These are phyloP conservation scores for Wickerhamiella kurtzmanii DNA, from an alignment of 805 yeast genomes.

Conservation along the genomic window DNA sequence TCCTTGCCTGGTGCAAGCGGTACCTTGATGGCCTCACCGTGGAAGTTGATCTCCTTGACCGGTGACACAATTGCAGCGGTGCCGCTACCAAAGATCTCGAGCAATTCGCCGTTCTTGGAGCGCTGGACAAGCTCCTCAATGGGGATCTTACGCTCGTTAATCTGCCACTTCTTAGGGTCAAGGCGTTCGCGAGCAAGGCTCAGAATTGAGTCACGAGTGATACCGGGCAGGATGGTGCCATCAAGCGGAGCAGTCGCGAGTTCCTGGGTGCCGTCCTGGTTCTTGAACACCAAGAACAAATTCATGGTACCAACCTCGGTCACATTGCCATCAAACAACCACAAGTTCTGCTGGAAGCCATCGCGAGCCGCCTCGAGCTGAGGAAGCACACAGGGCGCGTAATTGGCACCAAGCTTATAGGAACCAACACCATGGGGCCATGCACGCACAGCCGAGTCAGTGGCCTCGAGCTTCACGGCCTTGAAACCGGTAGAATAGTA, in stretches of 20 bases:
- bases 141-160: slow-evolving; percentile 72
- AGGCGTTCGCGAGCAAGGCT: slow-evolving; percentile 64
- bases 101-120: slow-evolving; percentile 65
- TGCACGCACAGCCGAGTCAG: slow-evolving; percentile 91
- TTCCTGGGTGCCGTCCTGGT: slow-evolving; percentile 72
- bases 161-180: slow-evolving; percentile 62
- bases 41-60: slow-evolving; percentile 73
- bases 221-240: slow-evolving; percentile 95
- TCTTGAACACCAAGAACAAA: slow-evolving; percentile 73
- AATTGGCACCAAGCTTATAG: slow-evolving; percentile 92
- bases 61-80: slow-evolving; percentile 97
- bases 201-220: slow-evolving; percentile 82
- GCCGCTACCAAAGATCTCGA: slow-evolving; percentile 95
- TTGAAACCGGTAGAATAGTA: slow-evolving; percentile 91
- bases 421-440: slow-evolving; percentile 99
- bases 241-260: slow-evolving; percentile 92
- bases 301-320: slow-evolving; percentile 99
- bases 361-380: slow-evolving; percentile 78
- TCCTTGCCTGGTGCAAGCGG: slow-evolving; percentile 74
- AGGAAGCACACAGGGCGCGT: slow-evolving; percentile 89
- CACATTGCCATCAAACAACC: slow-evolving; percentile 79
- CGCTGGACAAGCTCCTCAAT: slow-evolving; percentile 68
- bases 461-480: slow-evolving; percentile 88
- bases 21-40: slow-evolving; percentile 55
- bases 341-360: slow-evolving; percentile 91